Percentiles rank a stretch among this genome's conserved stretches.
Conservation (phyloP, 768 basidiomycete genomes). For the Panus rudis region DNA sequence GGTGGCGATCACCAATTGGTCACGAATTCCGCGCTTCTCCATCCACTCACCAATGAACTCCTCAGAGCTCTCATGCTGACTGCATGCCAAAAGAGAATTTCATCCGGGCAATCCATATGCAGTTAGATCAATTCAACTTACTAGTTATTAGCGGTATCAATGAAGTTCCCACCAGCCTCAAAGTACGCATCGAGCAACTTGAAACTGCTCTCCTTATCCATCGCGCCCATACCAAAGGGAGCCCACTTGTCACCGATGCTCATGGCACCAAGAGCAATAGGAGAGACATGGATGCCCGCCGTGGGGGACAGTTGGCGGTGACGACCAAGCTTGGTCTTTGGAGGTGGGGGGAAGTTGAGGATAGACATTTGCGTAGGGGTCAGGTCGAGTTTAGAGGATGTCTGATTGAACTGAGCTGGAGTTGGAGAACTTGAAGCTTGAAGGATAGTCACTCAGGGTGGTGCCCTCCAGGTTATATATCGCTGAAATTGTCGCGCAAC, state of each 20-base stretch:
- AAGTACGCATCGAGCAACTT: conserved; percentile 36
- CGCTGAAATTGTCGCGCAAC: too few species aligned
- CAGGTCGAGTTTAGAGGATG: too few species aligned
- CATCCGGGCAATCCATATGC: neutral
- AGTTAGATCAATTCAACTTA: conserved; percentile 10
- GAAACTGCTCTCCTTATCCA: conserved; percentile 33
- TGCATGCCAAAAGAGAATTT: conserved; percentile 2
- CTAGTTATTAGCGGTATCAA: conserved; percentile 41
- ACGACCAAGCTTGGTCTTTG: neutral
- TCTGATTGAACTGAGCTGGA: too few species aligned
- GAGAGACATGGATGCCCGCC: conserved; percentile 1
- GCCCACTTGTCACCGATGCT: conserved; percentile 31
- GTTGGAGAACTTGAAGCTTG: too few species aligned
- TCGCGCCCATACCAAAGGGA: conserved; percentile 25
- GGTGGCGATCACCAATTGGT: conserved; percentile 38
- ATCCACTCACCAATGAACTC: conserved; percentile 42
- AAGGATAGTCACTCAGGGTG: too few species aligned
- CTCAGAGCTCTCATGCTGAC: conserved; percentile 27
- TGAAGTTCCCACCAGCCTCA: conserved; percentile 38
- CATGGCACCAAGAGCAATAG: conserved; percentile 26
- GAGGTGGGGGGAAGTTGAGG: neutral
- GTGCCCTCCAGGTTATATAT: too few species aligned
- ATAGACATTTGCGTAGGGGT: too few species aligned
- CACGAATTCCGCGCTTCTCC: conserved; percentile 29
- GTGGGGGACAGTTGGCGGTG: neutral